phyloP scores from a whole-genome alignment of 2,329 filamentous ascomycete species.

The Talaromyces sp. region DNA sequence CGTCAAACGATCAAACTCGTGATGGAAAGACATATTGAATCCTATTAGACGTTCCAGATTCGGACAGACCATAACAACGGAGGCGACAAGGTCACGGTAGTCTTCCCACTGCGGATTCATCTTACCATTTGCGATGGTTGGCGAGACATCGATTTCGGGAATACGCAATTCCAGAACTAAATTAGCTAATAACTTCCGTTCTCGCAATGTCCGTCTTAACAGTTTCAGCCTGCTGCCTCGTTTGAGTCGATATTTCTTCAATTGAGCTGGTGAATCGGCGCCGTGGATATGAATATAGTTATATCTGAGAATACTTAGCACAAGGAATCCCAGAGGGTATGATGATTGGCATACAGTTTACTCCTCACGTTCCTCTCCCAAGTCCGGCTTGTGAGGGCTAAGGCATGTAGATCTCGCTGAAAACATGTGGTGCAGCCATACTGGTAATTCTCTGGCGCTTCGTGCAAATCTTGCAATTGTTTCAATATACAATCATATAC shows the following conservation, averaged over 20 bases:
- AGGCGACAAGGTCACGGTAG: constrained; percentile 52
- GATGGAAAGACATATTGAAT: constrained; percentile 52
- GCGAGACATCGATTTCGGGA: constrained; percentile 45
- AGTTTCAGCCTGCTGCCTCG: constrained; percentile 52
- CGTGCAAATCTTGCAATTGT: constrained; percentile 49
- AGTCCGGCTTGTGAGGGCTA: constrained; percentile 54
- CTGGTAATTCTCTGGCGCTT: constrained; percentile 29
- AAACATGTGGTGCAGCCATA: constrained; percentile 53
- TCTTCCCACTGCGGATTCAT: constrained; percentile 45
- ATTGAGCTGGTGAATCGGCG: constrained; percentile 44
- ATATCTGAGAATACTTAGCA: constrained; percentile 40
- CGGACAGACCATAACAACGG: constrained; percentile 58
- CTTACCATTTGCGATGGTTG: constrained; percentile 36
- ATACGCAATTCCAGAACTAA: constrained; percentile 54
- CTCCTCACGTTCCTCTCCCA: constrained; percentile 54
- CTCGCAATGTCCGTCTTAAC: constrained; percentile 53
- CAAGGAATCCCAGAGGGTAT: neutral
- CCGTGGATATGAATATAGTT: constrained; percentile 49
- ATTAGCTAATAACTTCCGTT: constrained; percentile 50
- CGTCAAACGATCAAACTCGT: constrained; percentile 54
- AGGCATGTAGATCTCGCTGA: constrained; percentile 52
- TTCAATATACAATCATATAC: constrained; percentile 55
- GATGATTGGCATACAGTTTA: constrained; percentile 46
- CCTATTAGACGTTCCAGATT: constrained; percentile 55
- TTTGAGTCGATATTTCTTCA: constrained; percentile 50